phyloP scores from a whole-genome alignment of 768 basidiomycete genomes.

The Imleria badia region DNA sequence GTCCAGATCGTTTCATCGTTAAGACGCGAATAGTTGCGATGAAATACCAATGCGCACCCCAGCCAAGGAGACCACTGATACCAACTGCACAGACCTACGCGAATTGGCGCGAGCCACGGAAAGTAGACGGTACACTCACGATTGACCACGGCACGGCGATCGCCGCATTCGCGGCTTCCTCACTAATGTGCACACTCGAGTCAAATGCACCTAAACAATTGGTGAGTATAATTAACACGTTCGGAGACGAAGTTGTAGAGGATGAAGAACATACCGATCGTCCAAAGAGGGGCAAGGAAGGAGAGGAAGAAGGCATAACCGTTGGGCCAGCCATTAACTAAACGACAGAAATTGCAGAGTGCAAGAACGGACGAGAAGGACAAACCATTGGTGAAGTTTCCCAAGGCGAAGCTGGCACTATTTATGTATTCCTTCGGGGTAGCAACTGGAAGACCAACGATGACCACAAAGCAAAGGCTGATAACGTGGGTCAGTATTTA shows the following conservation, averaged over 20 bases:
- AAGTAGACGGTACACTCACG: constrained; percentile 24
- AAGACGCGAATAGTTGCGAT: not conserved
- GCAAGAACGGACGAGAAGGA: not conserved
- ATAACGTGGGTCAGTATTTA: not conserved
- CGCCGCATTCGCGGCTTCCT: constrained; percentile 54
- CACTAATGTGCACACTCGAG: constrained; percentile 50
- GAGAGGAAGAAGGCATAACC: constrained; percentile 51
- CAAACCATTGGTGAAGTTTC: constrained; percentile 60
- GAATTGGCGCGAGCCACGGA: not conserved
- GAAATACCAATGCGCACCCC: constrained; percentile 32
- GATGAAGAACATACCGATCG: constrained; percentile 33
- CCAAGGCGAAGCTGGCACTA: constrained; percentile 57
- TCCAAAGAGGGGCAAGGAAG: constrained; percentile 52
- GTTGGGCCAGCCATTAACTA: constrained; percentile 43
- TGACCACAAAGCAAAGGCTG: constrained; percentile 27
- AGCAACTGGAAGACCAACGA: constrained; percentile 62
- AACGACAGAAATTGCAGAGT: not conserved
- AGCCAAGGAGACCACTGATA: constrained; percentile 46
- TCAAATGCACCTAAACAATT: constrained; percentile 43
- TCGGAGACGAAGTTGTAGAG: not conserved
- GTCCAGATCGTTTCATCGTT: not conserved
- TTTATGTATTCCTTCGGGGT: constrained; percentile 40
- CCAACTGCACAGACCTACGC: constrained; percentile 35
- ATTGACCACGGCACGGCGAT: constrained; percentile 60
- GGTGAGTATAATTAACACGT: no score